A percentile compares a stretch with the other conserved stretches of the same genome.
Evolutionary conservation across 371 early-diverging fungal species (phyloP).

Genomic region (Syncephalastrum contaminatum): DNA sequence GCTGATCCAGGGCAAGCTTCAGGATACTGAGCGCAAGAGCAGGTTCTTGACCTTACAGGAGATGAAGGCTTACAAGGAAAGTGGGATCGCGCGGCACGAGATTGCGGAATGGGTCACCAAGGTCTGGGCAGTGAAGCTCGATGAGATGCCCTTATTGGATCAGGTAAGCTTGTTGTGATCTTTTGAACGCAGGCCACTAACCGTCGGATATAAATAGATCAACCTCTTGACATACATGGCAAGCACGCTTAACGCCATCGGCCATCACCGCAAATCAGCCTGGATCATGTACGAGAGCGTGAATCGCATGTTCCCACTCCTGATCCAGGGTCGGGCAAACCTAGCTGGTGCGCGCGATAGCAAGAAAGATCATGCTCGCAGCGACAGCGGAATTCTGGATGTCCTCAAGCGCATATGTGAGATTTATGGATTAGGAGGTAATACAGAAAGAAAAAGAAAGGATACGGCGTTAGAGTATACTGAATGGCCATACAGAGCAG

Average conservation of each 20-base stretch:
- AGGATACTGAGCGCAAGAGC: neutral
- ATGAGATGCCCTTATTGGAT: conserved; percentile 57
- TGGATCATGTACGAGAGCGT: conserved; percentile 69
- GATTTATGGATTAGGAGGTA: conserved; percentile 68
- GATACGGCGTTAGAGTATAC: neutral
- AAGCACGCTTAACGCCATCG: conserved; percentile 58
- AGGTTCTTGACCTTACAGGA: conserved; percentile 12
- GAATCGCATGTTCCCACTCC: conserved; percentile 55
- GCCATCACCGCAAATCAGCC: conserved; percentile 72
- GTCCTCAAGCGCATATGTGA: conserved; percentile 68
- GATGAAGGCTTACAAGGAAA: conserved; percentile 17
- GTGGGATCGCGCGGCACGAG: conserved; percentile 46
- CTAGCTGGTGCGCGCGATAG: conserved; percentile 22
- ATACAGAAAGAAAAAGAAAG: conserved; percentile 4
- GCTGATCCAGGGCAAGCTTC: conserved; percentile 25
- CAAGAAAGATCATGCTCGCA: conserved; percentile 18
- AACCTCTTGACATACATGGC: conserved; percentile 62
- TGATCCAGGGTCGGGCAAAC: conserved; percentile 48
- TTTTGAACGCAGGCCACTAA: neutral
- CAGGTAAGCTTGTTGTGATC: conserved; percentile 33
- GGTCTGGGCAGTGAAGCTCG: conserved; percentile 47
- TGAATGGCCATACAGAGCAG: conserved; percentile 26
- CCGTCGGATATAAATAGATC: conserved; percentile 38
- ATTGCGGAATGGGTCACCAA: conserved; percentile 62
- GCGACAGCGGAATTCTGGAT: conserved; percentile 63